phyloP scores from a whole-genome alignment of 495 filamentous ascomycete genomes.

The Aspergillus bertholletiae region DNA sequence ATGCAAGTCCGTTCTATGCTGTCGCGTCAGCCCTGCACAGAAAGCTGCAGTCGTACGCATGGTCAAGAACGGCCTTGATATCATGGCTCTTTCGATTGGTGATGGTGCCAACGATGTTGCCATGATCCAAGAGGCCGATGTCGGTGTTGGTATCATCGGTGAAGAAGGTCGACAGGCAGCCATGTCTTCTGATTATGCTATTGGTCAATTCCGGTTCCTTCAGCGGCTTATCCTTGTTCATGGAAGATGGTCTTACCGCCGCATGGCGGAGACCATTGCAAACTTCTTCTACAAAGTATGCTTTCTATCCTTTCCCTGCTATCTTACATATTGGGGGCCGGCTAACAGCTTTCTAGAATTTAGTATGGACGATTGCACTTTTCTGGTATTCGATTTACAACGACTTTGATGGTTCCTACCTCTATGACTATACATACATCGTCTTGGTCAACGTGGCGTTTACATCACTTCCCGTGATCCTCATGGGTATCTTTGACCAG shows the following conservation, averaged over 20 bases:
- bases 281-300: constrained; percentile 99
- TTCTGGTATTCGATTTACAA: constrained; percentile 98
- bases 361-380: constrained; percentile 95
- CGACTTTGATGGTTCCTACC: constrained; percentile 92
- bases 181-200: constrained; percentile 98
- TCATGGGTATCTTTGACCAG: constrained; percentile 97
- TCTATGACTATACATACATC: constrained; percentile 98
- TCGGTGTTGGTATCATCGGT: constrained; percentile 97
- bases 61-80: constrained; percentile 90
- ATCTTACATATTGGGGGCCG: constrained; percentile 10
- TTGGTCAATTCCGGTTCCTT: constrained; percentile 95
- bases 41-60: constrained; percentile 97
- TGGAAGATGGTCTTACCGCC: constrained; percentile 92
- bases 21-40: constrained; percentile 93
- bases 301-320: neutral
- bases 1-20: constrained; percentile 95
- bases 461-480: constrained; percentile 90
- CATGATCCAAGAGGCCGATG: constrained; percentile 99
- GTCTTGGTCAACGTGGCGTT: constrained; percentile 95
- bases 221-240: constrained; percentile 91
- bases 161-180: constrained; percentile 95
- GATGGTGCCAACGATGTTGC: constrained; percentile 99
- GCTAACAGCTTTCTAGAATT: constrained; percentile 54
- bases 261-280: constrained; percentile 87
- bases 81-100: constrained; percentile 95